Base-by-base conservation (phyloP, 1,284 basidiomycete species). In the Ustilago cynodontis region DNA sequence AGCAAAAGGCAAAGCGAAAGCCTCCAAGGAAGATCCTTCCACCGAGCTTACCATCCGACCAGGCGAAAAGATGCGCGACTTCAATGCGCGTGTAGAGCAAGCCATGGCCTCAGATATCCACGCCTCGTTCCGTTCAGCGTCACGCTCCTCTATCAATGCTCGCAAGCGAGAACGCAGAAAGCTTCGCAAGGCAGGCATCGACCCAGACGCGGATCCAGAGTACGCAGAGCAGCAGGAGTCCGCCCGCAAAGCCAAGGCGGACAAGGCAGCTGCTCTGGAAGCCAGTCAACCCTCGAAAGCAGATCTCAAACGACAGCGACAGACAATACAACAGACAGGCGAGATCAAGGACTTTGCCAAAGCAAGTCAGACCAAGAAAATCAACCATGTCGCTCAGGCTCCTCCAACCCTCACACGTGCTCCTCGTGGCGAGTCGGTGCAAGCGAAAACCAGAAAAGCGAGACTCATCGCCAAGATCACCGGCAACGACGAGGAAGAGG, bases 51-150 rank as follows among this genome's bases (percentile, higher is more conserved):
- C 67, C 49, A 79, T 84, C 47, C 78, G 80, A 43, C 77, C 80
- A 0, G 81, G 81, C 50, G 82, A 84, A 58, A 79, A 78, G 68
- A 61, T 84, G 51, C 64, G 70, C 26, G 81, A 83, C 51, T 84
- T 83, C 52, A 84, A 82, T 47, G 68, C 78, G 16, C 75, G 82
- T 41, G 82, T 84, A 18, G 82, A 83, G 43, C 72, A 74, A 33
- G 66, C 79, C 18, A 77, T 84, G 70, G 74, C 82, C 1, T 41
- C 66, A 16, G 74, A 79, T 14, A 64, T 84, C 18, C 72, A 69
- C 22, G 59, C 71, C 20, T 69, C 81, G 0, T 78, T 82, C 71
- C 63, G 70, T 28, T 68, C 69, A 3, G 78, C 76, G 4, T 56
- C 70, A 5, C 58, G 78, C 20, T 78, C 81, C 2, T 50, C 66